Conservation (phyloP, 345 rosid species). For the Eucalyptus caleyi region DNA sequence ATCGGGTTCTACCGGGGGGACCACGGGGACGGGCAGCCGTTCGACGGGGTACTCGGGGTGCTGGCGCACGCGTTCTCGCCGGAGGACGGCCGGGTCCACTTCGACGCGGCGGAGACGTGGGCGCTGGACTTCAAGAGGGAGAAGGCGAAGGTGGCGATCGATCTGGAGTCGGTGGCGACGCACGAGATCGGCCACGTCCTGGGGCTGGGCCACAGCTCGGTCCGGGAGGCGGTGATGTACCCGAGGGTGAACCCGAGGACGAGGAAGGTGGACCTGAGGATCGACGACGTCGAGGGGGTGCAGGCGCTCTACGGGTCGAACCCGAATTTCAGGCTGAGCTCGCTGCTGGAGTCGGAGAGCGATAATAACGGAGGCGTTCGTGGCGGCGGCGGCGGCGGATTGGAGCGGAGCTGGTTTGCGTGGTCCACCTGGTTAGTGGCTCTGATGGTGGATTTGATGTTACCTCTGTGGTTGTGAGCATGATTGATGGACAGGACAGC, state of each 20-base stretch:
- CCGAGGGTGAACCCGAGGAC: slow-evolving; percentile 65
- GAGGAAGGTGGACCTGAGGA: slow-evolving; percentile 42
- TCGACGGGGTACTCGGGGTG: slow-evolving; percentile 83
- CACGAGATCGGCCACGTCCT: slow-evolving; percentile 92
- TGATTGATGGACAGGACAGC: background rate
- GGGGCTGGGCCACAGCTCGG: slow-evolving; percentile 75
- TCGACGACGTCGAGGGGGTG: slow-evolving; percentile 80
- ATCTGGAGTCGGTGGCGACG: slow-evolving; percentile 87
- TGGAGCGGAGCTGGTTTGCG: background rate
- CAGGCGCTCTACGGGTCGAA: slow-evolving; percentile 67
- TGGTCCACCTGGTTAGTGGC: slow-evolving; percentile 8
- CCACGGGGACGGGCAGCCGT: slow-evolving; percentile 85
- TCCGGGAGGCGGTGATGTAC: slow-evolving; percentile 80
- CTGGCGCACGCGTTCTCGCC: slow-evolving; percentile 85
- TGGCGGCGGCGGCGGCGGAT: background rate
- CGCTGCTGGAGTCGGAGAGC: slow-evolving; percentile 38
- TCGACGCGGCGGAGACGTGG: slow-evolving; percentile 82
- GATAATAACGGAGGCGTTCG: slow-evolving; percentile 16
- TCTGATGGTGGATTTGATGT: background rate
- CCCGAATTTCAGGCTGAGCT: slow-evolving; percentile 47
- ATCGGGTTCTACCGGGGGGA: slow-evolving; percentile 57
- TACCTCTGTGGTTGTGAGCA: background rate
- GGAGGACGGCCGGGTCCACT: slow-evolving; percentile 73
- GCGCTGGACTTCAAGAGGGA: slow-evolving; percentile 29
- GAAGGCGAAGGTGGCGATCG: slow-evolving; percentile 53